phyloP scores from a whole-genome alignment of 148 eudicot species.

The Vaccinium corymbosum region DNA sequence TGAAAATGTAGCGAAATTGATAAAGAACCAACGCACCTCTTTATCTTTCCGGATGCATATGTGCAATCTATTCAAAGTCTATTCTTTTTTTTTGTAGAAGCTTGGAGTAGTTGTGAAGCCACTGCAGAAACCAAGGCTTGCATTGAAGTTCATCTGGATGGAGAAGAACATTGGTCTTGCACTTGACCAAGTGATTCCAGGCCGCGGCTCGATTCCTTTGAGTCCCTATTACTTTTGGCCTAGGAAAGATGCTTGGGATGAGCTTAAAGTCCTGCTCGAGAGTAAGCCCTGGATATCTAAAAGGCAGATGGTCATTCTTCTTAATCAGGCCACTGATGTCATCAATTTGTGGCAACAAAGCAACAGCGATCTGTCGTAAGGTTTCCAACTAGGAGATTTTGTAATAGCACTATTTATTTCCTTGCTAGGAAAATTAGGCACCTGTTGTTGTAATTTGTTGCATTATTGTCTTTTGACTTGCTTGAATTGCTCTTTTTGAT shows the following conservation, averaged over 20 bases:
- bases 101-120: slow-evolving; percentile 68
- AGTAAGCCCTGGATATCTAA: slow-evolving; percentile 91
- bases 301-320: slow-evolving; percentile 75
- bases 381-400: slow-evolving; percentile 7
- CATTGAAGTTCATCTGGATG: slow-evolving; percentile 93
- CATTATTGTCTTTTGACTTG: background rate
- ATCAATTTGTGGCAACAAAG: slow-evolving; percentile 97
- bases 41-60: background rate
- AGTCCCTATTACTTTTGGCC: slow-evolving; percentile 98
- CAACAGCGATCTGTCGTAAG: slow-evolving; percentile 49
- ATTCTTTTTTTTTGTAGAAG: slow-evolving; percentile 34
- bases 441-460: slow-evolving; percentile 11
- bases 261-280: slow-evolving; percentile 81
- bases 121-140: slow-evolving; percentile 72
- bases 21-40: background rate
- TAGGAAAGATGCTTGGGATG: slow-evolving; percentile 98
- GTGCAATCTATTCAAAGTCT: background rate
- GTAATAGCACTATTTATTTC: background rate
- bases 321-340: slow-evolving; percentile 92
- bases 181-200: slow-evolving; percentile 75
- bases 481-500: background rate
- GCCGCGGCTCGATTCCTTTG: slow-evolving; percentile 74
- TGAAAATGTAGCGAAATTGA: background rate
- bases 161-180: slow-evolving; percentile 91
- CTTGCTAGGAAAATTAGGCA: background rate